Base-by-base conservation (phyloP, 1,284 basidiomycete genomes). In the Leccinum subfulvum region DNA sequence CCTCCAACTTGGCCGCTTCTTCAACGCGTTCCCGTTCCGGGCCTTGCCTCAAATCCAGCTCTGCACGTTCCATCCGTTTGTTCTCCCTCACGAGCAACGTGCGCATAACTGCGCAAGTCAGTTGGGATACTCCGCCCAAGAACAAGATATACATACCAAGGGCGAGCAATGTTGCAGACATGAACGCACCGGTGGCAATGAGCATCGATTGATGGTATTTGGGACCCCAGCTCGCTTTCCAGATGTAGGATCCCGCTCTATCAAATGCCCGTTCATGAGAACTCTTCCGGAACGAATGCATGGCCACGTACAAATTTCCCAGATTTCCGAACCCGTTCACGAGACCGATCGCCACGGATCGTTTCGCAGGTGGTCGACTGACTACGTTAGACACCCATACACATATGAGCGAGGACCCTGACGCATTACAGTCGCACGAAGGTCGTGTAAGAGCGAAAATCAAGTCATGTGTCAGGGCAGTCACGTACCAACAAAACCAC, bases 371-470 rank as follows among this genome's bases (percentile, higher is more conserved):
- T 37, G 87, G 88, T 6, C 87, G 79, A 5, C 86, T 83, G 59
- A 89, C 76, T 0, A 82, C 78, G 63, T 87, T 87, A 0, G 84
- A 81, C 8, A 86, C 82, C 86, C 88, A 90, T 35, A 56, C 54
- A 35, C 54, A 56, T 0, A 86, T 83, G 9, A 84, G 44, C 62
- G 65, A 57, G 56, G 56, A 23, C n/a, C 56, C 56, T 57, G 26
- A n/a, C 39, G 18, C n/a, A 44, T 57, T 16, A 39, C 23, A 39
- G 14, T 13, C n/a, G 6, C 9, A 10, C 33, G 35, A 56, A 56
- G 14, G 14, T 23, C 21, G 14, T 18, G 11, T n/a, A 39, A 14
- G 26, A 1, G 21, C 18, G 11, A 28, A 18, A 26, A 2, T 44
- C 30, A 26, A 35, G 33, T 28, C 18, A 44, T 44, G 10, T 11